Evolutionary conservation across 768 basidiomycete species (phyloP).

Genomic region (Favolaschia claudopus): DNA sequence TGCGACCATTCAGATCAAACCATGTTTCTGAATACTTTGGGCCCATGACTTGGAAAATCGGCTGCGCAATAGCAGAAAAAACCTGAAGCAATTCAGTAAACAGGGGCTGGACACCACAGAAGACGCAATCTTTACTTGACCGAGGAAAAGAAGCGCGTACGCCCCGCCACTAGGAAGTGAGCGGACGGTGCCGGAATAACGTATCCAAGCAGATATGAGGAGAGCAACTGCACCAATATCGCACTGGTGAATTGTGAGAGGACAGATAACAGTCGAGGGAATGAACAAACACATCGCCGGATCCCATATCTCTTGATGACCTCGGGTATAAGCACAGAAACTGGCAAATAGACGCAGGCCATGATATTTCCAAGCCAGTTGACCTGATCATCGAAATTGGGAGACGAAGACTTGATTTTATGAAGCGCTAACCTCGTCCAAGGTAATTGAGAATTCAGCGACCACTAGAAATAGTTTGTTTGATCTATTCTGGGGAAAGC

Average conservation of each 20-base stretch:
- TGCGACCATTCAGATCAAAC: conserved; percentile 80
- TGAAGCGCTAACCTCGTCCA: too few relatives aligned
- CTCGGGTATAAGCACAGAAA: conserved; percentile 64
- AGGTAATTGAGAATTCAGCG: conserved; percentile 68
- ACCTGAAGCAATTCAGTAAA: conserved; percentile 47
- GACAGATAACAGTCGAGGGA: not conserved
- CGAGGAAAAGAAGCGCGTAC: conserved; percentile 73
- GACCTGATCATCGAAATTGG: too few relatives aligned
- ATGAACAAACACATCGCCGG: conserved; percentile 62
- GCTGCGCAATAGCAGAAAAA: conserved; percentile 70
- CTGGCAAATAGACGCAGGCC: conserved; percentile 67
- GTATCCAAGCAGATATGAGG: conserved; percentile 75
- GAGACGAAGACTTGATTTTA: too few relatives aligned
- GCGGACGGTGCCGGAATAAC: conserved; percentile 73
- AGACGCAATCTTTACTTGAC: conserved; percentile 60
- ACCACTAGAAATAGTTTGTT: conserved; percentile 50
- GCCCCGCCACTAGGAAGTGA: conserved; percentile 58
- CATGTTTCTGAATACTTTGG: conserved; percentile 85
- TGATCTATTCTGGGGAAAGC: not conserved
- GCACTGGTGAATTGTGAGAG: conserved; percentile 52
- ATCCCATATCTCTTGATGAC: conserved; percentile 68
- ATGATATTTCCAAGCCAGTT: conserved; percentile 85
- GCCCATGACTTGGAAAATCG: conserved; percentile 78
- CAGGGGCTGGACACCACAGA: conserved; percentile 10
- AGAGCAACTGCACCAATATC: conserved; percentile 62